Evolutionary conservation across 495 filamentous ascomycete species (phyloP).

Genomic region (Penicillium odoratum): DNA sequence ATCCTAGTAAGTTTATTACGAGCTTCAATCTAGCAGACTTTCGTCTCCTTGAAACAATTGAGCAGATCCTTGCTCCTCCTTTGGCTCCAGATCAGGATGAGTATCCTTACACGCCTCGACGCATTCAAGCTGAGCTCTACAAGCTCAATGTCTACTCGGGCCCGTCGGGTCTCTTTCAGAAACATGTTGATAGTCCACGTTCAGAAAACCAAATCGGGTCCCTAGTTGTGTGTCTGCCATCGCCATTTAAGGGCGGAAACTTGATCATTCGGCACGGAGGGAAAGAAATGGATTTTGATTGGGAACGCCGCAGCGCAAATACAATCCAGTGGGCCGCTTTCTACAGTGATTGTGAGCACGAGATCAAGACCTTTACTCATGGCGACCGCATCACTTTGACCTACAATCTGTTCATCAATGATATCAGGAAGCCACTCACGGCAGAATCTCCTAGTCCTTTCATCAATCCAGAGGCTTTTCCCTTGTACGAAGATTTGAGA

Average conservation of each 20-base stretch:
- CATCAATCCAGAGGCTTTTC: neutral
- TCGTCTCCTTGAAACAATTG: constrained; percentile 51
- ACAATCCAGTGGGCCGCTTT: constrained; percentile 59
- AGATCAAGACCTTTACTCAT: constrained; percentile 50
- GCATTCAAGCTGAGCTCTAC: constrained; percentile 50
- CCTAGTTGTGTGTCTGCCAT: constrained; percentile 55
- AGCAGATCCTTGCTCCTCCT: constrained; percentile 48
- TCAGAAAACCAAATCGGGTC: constrained; percentile 51
- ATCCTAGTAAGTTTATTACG: constrained; percentile 40
- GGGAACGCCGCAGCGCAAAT: constrained; percentile 26
- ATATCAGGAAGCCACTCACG: neutral
- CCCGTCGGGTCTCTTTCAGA: constrained; percentile 50
- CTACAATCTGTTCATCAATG: neutral
- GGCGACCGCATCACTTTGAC: neutral
- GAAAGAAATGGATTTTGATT: constrained; percentile 39
- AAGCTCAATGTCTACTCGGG: constrained; percentile 60
- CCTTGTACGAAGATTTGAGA: neutral
- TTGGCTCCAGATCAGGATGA: constrained; percentile 15
- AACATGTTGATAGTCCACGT: constrained; percentile 58
- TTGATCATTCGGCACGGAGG: constrained; percentile 24
- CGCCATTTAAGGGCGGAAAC: constrained; percentile 33
- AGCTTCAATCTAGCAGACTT: constrained; percentile 53
- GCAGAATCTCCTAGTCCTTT: neutral
- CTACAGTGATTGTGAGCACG: constrained; percentile 62
- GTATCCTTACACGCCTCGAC: neutral